Conservation (phyloP, 495 filamentous ascomycete genomes). For the Bacidia rubella region DNA sequence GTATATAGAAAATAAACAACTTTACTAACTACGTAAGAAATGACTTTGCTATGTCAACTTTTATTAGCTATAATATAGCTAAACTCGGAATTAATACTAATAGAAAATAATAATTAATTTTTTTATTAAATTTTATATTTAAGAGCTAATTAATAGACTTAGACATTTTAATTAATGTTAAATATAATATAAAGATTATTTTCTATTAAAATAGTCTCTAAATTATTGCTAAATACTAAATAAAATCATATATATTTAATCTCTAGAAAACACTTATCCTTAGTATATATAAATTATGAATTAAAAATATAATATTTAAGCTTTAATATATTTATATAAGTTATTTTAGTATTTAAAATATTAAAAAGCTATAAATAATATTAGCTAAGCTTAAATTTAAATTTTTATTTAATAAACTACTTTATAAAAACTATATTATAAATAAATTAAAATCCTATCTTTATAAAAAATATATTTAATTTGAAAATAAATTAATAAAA, state of each 20-base stretch:
- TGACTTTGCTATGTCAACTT: too few relatives aligned
- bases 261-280: not conserved
- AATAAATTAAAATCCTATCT: too few relatives aligned
- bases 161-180: not conserved
- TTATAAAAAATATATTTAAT: too few relatives aligned
- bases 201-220: not conserved
- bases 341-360: not conserved
- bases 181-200: constrained; percentile 1
- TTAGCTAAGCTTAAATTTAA: not conserved
- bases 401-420: not conserved
- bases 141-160: too few relatives aligned
- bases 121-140: too few relatives aligned
- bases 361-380: not conserved
- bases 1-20: not conserved
- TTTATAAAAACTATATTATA: not conserved
- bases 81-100: too few relatives aligned
- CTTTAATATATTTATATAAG: not conserved
- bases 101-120: too few relatives aligned
- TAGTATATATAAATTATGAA: not conserved
- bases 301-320: not conserved
- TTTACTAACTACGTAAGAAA: not conserved
- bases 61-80: too few relatives aligned
- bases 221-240: not conserved
- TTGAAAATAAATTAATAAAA: too few relatives aligned
- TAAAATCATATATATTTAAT: not conserved